A percentile compares a stretch with the other conserved stretches of the same genome.
Conservation (phyloP, 805 yeast genomes). For the Candida tibetensis region DNA sequence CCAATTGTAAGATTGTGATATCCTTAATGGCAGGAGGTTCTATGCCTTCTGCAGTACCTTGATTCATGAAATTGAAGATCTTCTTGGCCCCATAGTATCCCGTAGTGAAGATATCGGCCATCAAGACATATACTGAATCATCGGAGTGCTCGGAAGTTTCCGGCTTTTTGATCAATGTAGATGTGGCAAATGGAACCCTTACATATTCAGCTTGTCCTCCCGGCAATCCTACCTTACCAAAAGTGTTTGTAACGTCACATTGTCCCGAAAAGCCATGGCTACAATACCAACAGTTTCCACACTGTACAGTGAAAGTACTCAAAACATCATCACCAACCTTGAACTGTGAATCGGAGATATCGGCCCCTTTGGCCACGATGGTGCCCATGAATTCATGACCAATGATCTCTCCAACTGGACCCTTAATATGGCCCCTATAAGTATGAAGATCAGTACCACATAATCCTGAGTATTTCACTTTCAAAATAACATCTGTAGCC, state of each 20-base stretch:
- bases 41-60: constrained; percentile 23
- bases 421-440: constrained; percentile 49
- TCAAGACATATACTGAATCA: constrained; percentile 48
- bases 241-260: constrained; percentile 53
- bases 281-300: constrained; percentile 62
- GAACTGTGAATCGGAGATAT: constrained; percentile 25
- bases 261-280: constrained; percentile 52
- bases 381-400: constrained; percentile 54
- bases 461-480: constrained; percentile 46
- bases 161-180: constrained; percentile 48
- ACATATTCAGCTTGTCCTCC: constrained; percentile 67
- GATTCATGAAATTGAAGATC: constrained; percentile 40
- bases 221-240: constrained; percentile 54
- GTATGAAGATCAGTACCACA: constrained; percentile 58
- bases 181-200: constrained; percentile 55
- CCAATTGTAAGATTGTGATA: constrained; percentile 48
- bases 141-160: constrained; percentile 22
- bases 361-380: constrained; percentile 38
- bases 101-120: constrained; percentile 66
- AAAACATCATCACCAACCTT: constrained; percentile 47
- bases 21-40: constrained; percentile 15
- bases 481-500: constrained; percentile 46
- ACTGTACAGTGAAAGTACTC: constrained; percentile 51
- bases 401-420: constrained; percentile 40
- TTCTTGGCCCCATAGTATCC: constrained; percentile 59